Evolutionary conservation across 805 yeast species (phyloP).

Genomic region (Saccharomycopsis synnaedendra): DNA sequence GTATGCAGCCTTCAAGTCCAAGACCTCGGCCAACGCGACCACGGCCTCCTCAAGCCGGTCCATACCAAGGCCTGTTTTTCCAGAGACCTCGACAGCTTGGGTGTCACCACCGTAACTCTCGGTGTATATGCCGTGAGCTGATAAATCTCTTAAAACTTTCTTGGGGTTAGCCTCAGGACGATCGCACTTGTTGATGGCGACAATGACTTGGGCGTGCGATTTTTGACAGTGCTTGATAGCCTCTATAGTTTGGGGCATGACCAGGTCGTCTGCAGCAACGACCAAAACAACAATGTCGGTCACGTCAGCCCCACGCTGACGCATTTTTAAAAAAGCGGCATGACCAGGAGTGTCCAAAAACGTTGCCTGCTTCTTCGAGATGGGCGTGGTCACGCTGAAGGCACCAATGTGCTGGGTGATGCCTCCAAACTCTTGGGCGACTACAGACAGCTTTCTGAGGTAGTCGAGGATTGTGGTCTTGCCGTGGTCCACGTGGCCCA

Average conservation of each 20-base stretch:
- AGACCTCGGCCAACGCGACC: constrained; percentile 70
- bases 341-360: constrained; percentile 97
- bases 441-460: constrained; percentile 76
- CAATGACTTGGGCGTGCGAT: constrained; percentile 73
- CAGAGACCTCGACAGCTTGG: constrained; percentile 80
- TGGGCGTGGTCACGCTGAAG: constrained; percentile 73
- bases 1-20: constrained; percentile 58
- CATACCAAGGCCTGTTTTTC: constrained; percentile 83
- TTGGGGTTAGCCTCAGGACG: constrained; percentile 66
- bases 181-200: constrained; percentile 90
- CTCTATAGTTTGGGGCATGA: constrained; percentile 94
- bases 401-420: constrained; percentile 98
- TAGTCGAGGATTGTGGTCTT: constrained; percentile 89
- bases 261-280: constrained; percentile 95
- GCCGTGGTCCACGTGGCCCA: constrained; percentile 99
- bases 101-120: constrained; percentile 95
- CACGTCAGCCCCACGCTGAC: constrained; percentile 90
- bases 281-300: constrained; percentile 90
- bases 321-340: constrained; percentile 91
- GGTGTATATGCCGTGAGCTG: constrained; percentile 66
- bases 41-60: constrained; percentile 84
- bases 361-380: constrained; percentile 65
- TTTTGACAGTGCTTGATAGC: constrained; percentile 87
- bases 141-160: constrained; percentile 66
- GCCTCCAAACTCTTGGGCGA: constrained; percentile 83